Conservation (phyloP, 2,329 filamentous ascomycete genomes). For the Pyrenochaeta sp. region DNA sequence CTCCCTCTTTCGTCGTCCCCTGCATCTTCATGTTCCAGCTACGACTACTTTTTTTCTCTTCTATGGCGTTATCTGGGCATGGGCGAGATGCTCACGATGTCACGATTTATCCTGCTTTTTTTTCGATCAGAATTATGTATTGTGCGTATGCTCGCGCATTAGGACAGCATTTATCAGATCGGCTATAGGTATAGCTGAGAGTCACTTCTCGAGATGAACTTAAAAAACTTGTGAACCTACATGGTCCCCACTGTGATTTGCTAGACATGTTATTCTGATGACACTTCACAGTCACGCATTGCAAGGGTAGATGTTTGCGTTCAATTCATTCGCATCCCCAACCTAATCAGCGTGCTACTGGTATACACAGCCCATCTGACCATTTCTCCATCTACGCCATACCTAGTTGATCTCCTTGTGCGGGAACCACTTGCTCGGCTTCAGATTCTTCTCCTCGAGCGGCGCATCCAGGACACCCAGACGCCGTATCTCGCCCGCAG, state of each 20-base stretch:
- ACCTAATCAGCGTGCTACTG: background rate
- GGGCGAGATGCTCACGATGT: background rate
- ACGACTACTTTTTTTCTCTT: background rate
- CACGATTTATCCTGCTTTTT: conserved; percentile 49
- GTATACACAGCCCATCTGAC: background rate
- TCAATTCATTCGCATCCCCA: background rate
- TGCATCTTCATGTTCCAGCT: background rate
- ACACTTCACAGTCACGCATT: background rate
- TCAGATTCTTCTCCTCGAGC: conserved; percentile 73
- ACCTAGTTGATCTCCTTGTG: conserved; percentile 50
- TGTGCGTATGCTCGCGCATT: background rate
- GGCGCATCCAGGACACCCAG: conserved; percentile 80
- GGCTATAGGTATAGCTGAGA: background rate
- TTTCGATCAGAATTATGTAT: conserved; percentile 16
- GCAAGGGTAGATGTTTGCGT: background rate
- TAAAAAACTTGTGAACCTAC: background rate
- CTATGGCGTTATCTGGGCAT: background rate
- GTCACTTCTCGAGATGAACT: background rate
- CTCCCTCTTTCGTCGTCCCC: background rate
- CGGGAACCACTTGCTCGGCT: conserved; percentile 54
- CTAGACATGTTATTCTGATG: background rate
- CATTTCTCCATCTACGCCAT: background rate
- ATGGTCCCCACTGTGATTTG: background rate
- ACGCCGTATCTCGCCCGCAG: conserved; percentile 85
- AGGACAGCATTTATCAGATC: background rate